Evolutionary conservation across 83 land plant species (phyloP).

Genomic region (Diphasiastrum complanatum): DNA sequence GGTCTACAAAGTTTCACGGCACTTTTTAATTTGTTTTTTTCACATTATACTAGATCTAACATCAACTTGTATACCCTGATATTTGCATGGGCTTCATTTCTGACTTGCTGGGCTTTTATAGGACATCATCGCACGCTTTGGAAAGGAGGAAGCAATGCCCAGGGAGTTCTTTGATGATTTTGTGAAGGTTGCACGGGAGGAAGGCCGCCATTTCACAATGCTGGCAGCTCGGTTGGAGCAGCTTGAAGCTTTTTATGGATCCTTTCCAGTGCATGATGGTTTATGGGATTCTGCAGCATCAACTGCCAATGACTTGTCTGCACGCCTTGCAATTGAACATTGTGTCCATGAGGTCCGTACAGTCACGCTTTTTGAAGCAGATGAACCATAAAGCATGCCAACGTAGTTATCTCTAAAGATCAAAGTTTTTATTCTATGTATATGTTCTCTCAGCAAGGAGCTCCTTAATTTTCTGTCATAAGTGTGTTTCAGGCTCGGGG

Average conservation of each 20-base stretch:
- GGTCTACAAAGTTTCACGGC: too few relatives aligned
- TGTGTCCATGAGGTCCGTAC: slow-evolving; percentile 95
- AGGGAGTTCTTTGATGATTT: slow-evolving; percentile 76
- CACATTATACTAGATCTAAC: too few relatives aligned
- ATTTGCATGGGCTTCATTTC: too few relatives aligned
- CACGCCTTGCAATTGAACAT: slow-evolving; percentile 83
- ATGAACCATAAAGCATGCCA: too few relatives aligned
- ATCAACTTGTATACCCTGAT: too few relatives aligned
- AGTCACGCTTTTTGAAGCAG: too few relatives aligned
- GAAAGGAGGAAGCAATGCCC: slow-evolving; percentile 66
- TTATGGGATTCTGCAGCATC: slow-evolving; percentile 82
- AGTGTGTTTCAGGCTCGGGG: slow-evolving; percentile 98
- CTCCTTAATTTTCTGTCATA: too few relatives aligned
- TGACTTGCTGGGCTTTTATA: too few relatives aligned
- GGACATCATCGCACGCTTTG: slow-evolving; percentile 91
- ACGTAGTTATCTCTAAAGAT: too few relatives aligned
- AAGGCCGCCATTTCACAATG: slow-evolving; percentile 69
- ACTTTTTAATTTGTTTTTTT: too few relatives aligned
- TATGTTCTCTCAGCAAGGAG: too few relatives aligned
- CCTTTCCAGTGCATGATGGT: slow-evolving; percentile 79
- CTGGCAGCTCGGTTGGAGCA: slow-evolving; percentile 56
- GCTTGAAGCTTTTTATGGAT: slow-evolving; percentile 72
- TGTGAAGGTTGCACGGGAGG: slow-evolving; percentile 77
- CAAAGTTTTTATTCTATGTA: too few relatives aligned
- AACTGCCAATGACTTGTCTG: slow-evolving; percentile 50